Base-by-base conservation (phyloP, 179 eudicot species). In the Nepenthes alata region DNA sequence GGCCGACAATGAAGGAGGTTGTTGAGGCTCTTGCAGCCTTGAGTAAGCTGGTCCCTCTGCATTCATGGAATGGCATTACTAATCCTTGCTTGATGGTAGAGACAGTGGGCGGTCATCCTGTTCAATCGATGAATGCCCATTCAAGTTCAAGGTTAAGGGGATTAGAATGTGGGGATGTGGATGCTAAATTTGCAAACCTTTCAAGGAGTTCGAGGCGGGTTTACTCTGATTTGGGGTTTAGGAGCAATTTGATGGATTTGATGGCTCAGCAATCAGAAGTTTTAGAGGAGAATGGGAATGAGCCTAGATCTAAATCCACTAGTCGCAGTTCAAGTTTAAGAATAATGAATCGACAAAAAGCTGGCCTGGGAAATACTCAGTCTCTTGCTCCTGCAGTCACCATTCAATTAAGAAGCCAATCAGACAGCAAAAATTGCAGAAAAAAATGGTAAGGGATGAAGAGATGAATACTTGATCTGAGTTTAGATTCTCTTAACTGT, bases 51-150 rank as follows among this genome's bases (percentile, higher is more conserved):
- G 78, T 82, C 39, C 96, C 96, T 10, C 70, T 88, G 63, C 75
- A 68, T 66, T 79, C 87, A 0, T 91, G 96, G 96, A 88, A 78
- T 55, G 91, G 86, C 12, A 61, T 91, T 36, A 55, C 70, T 6
- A 91, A 91, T 57, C 95, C 91, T 5, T 91, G 97, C 54, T 59
- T 85, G 89, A 86, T 88, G 97, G 91, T 88, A 6, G 96, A 91
- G 56, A 70, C 68, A 38, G 81, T 85, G 0, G 25, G 25, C 25
- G 88, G 81, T 6, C 67, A 66, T 5, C 88, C 95, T 0, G 81
- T 80, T 65, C 77, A 75, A 37, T 59, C 70, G 12, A 68, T 67
- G 60, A 76, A 51, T 65, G 61, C 65, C 9, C 53, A 53, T 47
- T 63, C 53, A 72, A 67, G 61, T 67, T 70, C 64, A 45, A 78